These are phyloP conservation scores for Suillus spraguei DNA, from an alignment of 768 basidiomycete species.

Conservation along the genomic window DNA sequence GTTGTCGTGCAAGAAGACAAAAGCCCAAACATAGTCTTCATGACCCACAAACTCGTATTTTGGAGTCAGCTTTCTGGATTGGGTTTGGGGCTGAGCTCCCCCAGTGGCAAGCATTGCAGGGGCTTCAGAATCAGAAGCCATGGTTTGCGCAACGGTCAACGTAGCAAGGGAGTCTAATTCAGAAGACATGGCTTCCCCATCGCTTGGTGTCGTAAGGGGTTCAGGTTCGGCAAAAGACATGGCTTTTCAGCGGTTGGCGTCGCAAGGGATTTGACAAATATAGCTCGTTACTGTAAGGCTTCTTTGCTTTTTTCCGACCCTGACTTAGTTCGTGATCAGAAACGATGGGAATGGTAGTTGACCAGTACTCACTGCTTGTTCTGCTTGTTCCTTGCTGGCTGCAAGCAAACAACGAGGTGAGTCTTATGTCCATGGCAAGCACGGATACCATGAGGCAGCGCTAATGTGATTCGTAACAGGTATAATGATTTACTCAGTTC, in stretches of 20 bases:
- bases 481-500: no score
- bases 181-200: background rate
- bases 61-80: background rate
- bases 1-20: background rate
- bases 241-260: background rate
- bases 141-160: background rate
- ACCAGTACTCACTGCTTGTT: background rate
- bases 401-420: background rate
- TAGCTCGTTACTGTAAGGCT: background rate
- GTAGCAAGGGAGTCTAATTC: background rate
- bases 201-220: no score
- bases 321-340: background rate
- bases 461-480: background rate
- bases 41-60: background rate
- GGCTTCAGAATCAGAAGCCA: background rate
- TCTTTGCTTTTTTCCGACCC: background rate
- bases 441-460: background rate
- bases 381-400: background rate
- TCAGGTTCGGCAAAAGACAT: background rate
- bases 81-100: background rate
- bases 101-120: background rate
- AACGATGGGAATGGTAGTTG: background rate
- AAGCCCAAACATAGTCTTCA: background rate
- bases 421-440: background rate
- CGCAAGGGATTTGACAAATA: background rate